Conservation (phyloP, 768 basidiomycete species). For the Strobilomyces confusus region DNA sequence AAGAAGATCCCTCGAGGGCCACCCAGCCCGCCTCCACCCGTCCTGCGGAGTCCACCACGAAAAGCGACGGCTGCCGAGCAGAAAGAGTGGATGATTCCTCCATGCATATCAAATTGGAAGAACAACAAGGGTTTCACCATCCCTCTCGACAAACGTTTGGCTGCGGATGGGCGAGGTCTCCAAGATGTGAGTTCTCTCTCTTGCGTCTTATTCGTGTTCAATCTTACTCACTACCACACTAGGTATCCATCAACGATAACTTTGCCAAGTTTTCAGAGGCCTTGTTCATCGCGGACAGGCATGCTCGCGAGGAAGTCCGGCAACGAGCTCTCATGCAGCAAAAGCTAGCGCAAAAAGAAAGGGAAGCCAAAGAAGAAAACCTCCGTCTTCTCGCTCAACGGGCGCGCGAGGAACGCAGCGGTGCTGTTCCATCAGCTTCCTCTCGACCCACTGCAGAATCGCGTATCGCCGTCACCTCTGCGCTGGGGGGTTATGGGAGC, state of each 20-base stretch:
- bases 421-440: conserved; percentile 55
- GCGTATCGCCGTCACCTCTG: conserved; percentile 67
- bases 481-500: conserved; percentile 83
- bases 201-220: neutral
- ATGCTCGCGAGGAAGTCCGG: conserved; percentile 96
- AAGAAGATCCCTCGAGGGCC: conserved; percentile 98
- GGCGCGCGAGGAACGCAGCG: conserved; percentile 90
- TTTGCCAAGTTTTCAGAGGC: conserved; percentile 99
- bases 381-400: conserved; percentile 91
- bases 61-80: conserved; percentile 96
- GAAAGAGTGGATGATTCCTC: conserved; percentile 99
- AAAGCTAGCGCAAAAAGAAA: conserved; percentile 97
- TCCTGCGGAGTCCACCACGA: conserved; percentile 90
- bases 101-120: conserved; percentile 99
- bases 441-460: conserved; percentile 63
- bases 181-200: conserved; percentile 73
- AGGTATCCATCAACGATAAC: conserved; percentile 99
- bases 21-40: conserved; percentile 93
- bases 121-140: conserved; percentile 99
- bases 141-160: conserved; percentile 94
- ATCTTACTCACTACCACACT: neutral
- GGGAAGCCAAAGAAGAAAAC: conserved; percentile 92
- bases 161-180: conserved; percentile 95
- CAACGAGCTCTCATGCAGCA: conserved; percentile 98
- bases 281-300: conserved; percentile 90